A percentile compares a stretch with the other conserved stretches of the same genome.
Conservation (phyloP, 116 monocot species). For the Phalaenopsis hybrid region DNA sequence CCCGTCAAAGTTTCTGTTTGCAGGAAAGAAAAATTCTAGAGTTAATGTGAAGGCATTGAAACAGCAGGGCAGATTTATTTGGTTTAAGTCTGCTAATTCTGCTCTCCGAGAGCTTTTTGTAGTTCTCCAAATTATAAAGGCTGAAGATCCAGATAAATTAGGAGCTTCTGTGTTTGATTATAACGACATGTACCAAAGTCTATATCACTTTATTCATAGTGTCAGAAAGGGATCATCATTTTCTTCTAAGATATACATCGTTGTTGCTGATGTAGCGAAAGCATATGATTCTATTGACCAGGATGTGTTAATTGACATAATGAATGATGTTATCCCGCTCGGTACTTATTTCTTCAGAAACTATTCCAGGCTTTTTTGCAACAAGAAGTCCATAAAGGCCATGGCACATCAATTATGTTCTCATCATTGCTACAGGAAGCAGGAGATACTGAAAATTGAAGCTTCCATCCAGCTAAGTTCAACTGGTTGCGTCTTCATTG, state of each 20-base stretch:
- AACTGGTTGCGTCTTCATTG: slow-evolving; percentile 39
- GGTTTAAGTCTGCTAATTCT: slow-evolving; percentile 60
- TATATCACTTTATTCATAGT: slow-evolving; percentile 38
- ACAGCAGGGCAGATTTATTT: slow-evolving; percentile 8
- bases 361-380: slow-evolving; percentile 37
- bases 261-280: slow-evolving; percentile 88
- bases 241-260: slow-evolving; percentile 56
- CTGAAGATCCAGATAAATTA: slow-evolving; percentile 45
- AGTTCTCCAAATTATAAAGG: slow-evolving; percentile 47
- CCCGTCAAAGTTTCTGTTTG: slow-evolving; percentile 31
- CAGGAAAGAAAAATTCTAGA: not conserved
- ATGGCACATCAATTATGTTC: slow-evolving; percentile 19
- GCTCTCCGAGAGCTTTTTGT: slow-evolving; percentile 49
- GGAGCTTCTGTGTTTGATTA: slow-evolving; percentile 96
- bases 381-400: slow-evolving; percentile 26
- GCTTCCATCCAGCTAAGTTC: slow-evolving; percentile 27
- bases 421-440: slow-evolving; percentile 12
- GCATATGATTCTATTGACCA: slow-evolving; percentile 93
- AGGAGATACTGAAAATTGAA: slow-evolving; percentile 12
- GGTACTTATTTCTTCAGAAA: slow-evolving; percentile 49
- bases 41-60: slow-evolving; percentile 2
- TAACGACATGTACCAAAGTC: slow-evolving; percentile 59
- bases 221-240: slow-evolving; percentile 22
- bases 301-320: slow-evolving; percentile 52
- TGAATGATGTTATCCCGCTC: slow-evolving; percentile 42